phyloP scores from a whole-genome alignment of 176 grass and related monocot species.

The Dendrocalamus sinicus region DNA sequence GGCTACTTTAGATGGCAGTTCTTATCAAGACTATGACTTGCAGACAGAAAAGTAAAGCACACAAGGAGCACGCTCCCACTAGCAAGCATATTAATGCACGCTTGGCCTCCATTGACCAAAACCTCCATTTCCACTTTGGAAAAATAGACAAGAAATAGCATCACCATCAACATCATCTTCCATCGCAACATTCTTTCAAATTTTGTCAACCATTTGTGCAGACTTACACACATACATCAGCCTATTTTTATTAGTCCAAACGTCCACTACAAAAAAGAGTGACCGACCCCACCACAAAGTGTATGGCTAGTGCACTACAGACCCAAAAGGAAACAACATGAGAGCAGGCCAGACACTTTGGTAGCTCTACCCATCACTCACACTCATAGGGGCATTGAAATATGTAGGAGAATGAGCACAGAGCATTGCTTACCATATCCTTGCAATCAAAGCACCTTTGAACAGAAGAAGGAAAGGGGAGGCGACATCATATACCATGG shows the following conservation, averaged over 20 bases:
- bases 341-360: slow-evolving; percentile 48
- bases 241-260: slow-evolving; percentile 67
- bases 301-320: slow-evolving; percentile 82
- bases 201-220: slow-evolving; percentile 67
- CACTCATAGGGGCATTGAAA: slow-evolving; percentile 65
- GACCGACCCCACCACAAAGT: slow-evolving; percentile 68
- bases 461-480: slow-evolving; percentile 55
- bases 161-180: slow-evolving; percentile 59
- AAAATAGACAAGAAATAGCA: slow-evolving; percentile 52
- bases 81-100: slow-evolving; percentile 51
- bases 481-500: slow-evolving; percentile 59
- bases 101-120: slow-evolving; percentile 44
- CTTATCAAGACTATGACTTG: slow-evolving; percentile 53
- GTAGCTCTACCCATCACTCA: slow-evolving; percentile 49
- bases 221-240: slow-evolving; percentile 56
- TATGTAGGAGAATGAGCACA: slow-evolving; percentile 47
- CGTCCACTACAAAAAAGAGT: slow-evolving; percentile 58
- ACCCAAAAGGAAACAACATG: slow-evolving; percentile 54
- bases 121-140: slow-evolving; percentile 32
- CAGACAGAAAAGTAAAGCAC: slow-evolving; percentile 54
- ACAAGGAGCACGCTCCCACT: slow-evolving; percentile 63
- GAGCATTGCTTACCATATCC: slow-evolving; percentile 54
- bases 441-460: slow-evolving; percentile 68
- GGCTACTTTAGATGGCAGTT: slow-evolving; percentile 44
- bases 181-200: slow-evolving; percentile 54